Base-by-base conservation (phyloP, 768 basidiomycete species). In the Suillus weaverae region DNA sequence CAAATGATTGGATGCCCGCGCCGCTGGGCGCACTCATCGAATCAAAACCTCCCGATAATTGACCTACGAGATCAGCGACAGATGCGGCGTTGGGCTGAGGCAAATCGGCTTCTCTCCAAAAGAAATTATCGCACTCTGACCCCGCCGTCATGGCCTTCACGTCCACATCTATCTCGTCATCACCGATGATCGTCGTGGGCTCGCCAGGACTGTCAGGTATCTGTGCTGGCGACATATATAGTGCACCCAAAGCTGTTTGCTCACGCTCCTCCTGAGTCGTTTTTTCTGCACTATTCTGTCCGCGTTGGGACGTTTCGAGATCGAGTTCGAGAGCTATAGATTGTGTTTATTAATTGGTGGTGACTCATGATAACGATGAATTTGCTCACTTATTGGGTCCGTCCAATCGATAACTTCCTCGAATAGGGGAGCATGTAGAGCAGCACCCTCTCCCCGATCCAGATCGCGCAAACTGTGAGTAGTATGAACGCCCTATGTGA, bases 371-470 rank as follows among this genome's bases (percentile, higher is more conserved):
- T 67, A 65, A 63, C 67, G 36, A 46, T 36, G 35, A 32, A 65
- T 59, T 46, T 48, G 80, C 91, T 87, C 83, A 95, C 94, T 81
- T 71, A 84, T 76, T 64, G 91, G 92, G 72, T 95, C 94, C 71
- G 81, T 81, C 92, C 92, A 95, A 81, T 95, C 94, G 69, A 93
- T 81, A 64, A 86, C 83, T 80, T 94, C 93, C 79, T 94, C 93
- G 76, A 94, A 94, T 66, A 91, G 72, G 74, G 88, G 89, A 66
- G 87, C 86, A 73, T 94, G 92, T 70, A 95, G 75, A 61, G 93
- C 91, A 63, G 91, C 91, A 59, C 93, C 93, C 76, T 94, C 94
- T 74, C 86, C 90, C 75, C 91, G 86, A 79, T 95, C 93, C 81
- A 95, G 82, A 79, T 94, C 92, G 74, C 92, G 92, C 69, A 91